Evolutionary conservation across 495 filamentous ascomycete species (phyloP).

Genomic region (Melanomma pulvis-pyrius): DNA sequence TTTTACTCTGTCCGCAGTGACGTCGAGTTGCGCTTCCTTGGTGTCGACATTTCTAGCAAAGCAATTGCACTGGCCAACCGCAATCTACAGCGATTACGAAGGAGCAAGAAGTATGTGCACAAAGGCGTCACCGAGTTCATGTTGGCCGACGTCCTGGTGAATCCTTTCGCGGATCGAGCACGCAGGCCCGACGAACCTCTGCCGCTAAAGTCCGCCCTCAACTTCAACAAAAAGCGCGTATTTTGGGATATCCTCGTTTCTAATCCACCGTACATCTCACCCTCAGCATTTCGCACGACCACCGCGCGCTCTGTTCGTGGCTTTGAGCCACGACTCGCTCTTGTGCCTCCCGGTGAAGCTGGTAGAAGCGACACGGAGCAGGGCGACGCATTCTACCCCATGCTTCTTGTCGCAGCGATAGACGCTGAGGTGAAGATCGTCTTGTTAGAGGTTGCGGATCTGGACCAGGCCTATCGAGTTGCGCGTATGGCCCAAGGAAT

Average conservation of each 20-base stretch:
- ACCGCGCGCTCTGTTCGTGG: slow-evolving; percentile 71
- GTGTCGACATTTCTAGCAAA: slow-evolving; percentile 61
- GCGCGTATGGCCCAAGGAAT: slow-evolving; percentile 22
- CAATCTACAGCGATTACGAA: slow-evolving; percentile 15
- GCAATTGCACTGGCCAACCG: slow-evolving; percentile 63
- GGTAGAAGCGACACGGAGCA: slow-evolving; percentile 28
- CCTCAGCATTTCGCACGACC: slow-evolving; percentile 53
- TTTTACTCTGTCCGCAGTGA: slow-evolving; percentile 45
- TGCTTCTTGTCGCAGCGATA: slow-evolving; percentile 50
- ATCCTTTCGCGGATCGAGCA: slow-evolving; percentile 22
- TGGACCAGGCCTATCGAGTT: slow-evolving; percentile 46
- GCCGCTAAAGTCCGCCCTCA: slow-evolving; percentile 16
- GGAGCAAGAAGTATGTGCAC: background rate
- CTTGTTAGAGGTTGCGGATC: slow-evolving; percentile 63
- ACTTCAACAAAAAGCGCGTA: slow-evolving; percentile 6
- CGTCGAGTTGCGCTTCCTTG: slow-evolving; percentile 43
- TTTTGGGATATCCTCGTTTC: slow-evolving; percentile 73
- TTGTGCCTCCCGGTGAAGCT: slow-evolving; percentile 61
- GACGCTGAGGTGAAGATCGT: slow-evolving; percentile 48
- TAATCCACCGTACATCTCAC: slow-evolving; percentile 92
- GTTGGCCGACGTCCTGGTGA: slow-evolving; percentile 27
- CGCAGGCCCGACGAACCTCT: background rate
- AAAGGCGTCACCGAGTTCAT: slow-evolving; percentile 54
- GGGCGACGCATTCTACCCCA: slow-evolving; percentile 65
- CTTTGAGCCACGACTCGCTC: slow-evolving; percentile 75